phyloP scores from a whole-genome alignment of 177 flowering plant species.

The Vitis hybrid region DNA sequence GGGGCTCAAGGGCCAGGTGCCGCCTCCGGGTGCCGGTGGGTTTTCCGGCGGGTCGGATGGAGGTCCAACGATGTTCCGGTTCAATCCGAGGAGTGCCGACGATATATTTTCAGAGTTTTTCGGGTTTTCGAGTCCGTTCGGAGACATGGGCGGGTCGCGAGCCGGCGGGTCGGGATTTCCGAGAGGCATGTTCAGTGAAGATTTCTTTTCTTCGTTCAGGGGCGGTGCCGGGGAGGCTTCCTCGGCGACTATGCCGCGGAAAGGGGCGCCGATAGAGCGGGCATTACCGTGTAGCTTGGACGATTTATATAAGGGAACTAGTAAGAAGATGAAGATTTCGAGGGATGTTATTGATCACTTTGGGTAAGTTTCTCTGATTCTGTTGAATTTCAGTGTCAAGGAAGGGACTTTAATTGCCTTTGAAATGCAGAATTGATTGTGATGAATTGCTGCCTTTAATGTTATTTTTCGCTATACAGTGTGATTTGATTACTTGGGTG shows the following conservation, averaged over 20 bases:
- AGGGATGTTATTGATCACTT: conserved; percentile 66
- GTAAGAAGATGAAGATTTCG: conserved; percentile 91
- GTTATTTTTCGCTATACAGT: not conserved
- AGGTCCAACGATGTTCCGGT: conserved; percentile 43
- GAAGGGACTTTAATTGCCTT: not conserved
- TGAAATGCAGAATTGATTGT: not conserved
- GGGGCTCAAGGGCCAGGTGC: conserved; percentile 69
- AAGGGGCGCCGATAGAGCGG: conserved; percentile 58
- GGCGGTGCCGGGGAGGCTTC: conserved; percentile 49
- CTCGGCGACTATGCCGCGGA: conserved; percentile 37
- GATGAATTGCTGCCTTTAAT: not conserved
- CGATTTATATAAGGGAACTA: conserved; percentile 83
- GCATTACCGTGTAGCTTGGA: conserved; percentile 71
- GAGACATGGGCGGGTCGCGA: conserved; percentile 54
- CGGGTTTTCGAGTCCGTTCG: conserved; percentile 65
- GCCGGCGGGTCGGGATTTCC: conserved; percentile 42
- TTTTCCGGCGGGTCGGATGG: conserved; percentile 23
- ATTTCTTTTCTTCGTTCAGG: conserved; percentile 43
- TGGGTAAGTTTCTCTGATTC: conserved; percentile 47
- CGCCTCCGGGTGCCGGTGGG: conserved; percentile 56
- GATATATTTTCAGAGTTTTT: conserved; percentile 81
- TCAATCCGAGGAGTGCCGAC: conserved; percentile 72
- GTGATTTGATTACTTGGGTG: not conserved
- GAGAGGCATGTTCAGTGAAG: conserved; percentile 56
- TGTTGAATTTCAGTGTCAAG: not conserved